Evolutionary conservation across 2,329 filamentous ascomycete species (phyloP).

Genomic region (Teratosphaeria destructans): DNA sequence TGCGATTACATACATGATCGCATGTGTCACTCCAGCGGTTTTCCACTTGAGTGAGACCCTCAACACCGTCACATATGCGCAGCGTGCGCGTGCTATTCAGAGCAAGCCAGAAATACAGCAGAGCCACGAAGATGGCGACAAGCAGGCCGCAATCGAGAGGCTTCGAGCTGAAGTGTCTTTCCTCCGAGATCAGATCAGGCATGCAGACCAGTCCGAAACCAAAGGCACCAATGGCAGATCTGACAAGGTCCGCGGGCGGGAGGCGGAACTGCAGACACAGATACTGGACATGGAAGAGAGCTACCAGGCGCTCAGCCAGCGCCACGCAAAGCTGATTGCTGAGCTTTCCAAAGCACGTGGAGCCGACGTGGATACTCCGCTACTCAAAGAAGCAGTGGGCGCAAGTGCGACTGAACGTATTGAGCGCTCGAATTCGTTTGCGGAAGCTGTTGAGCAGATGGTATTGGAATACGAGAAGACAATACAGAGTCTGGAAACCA

Average conservation of each 20-base stretch:
- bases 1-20: constrained; percentile 98
- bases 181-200: constrained; percentile 83
- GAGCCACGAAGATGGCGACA: constrained; percentile 77
- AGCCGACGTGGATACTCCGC: constrained; percentile 47
- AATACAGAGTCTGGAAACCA: constrained; percentile 85
- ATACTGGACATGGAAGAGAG: constrained; percentile 88
- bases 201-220: constrained; percentile 58
- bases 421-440: constrained; percentile 91
- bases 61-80: constrained; percentile 93
- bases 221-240: constrained; percentile 54
- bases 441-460: constrained; percentile 89
- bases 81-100: constrained; percentile 90
- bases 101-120: constrained; percentile 96
- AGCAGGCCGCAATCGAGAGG: constrained; percentile 84
- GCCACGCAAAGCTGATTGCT: constrained; percentile 89
- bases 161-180: constrained; percentile 91
- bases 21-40: constrained; percentile 90
- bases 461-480: constrained; percentile 98
- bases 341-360: constrained; percentile 83
- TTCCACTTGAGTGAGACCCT: constrained; percentile 96
- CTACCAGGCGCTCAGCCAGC: constrained; percentile 80
- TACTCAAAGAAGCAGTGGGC: constrained; percentile 53
- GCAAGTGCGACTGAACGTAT: constrained; percentile 77
- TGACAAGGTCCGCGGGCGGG: constrained; percentile 48
- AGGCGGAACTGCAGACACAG: constrained; percentile 86